These are phyloP conservation scores for Cupressus sempervirens DNA, from an alignment of 75 land plant genomes.

Conservation along the genomic window DNA sequence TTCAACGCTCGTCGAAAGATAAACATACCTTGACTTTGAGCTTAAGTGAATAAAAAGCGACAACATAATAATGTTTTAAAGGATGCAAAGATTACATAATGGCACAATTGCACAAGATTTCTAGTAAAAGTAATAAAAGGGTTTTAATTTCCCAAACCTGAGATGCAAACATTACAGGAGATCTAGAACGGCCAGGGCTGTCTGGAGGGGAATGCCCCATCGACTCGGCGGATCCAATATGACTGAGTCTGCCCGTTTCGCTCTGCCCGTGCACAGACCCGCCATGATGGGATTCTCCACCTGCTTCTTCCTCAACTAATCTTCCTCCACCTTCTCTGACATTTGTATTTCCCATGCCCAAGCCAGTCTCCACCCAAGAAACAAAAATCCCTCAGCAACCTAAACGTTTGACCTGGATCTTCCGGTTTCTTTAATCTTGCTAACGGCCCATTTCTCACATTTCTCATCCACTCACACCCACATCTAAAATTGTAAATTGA, in stretches of 20 bases:
- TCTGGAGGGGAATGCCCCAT: slow-evolving; percentile 38
- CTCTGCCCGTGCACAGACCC: not conserved
- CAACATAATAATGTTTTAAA: too few species aligned
- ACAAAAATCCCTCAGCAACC: too few species aligned
- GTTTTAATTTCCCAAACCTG: slow-evolving; percentile 26
- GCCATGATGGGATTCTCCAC: not conserved
- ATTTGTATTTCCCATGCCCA: slow-evolving; percentile 23
- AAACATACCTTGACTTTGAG: too few species aligned
- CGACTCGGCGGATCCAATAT: slow-evolving; percentile 11
- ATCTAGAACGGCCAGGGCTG: slow-evolving; percentile 41
- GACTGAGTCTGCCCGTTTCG: not conserved
- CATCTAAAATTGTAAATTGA: too few species aligned
- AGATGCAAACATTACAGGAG: slow-evolving; percentile 55
- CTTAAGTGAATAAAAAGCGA: too few species aligned
- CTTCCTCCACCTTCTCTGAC: slow-evolving; percentile 14
- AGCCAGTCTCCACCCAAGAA: not conserved
- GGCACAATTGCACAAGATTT: not conserved
- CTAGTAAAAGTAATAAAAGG: not conserved
- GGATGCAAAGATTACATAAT: not conserved
- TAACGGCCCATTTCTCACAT: too few species aligned
- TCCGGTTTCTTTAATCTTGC: too few species aligned
- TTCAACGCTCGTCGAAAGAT: too few species aligned
- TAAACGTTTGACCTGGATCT: too few species aligned
- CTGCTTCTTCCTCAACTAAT: slow-evolving; percentile 9
- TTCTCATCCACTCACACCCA: too few species aligned